Evolutionary conservation across 306 rosid genomes (phyloP).

Genomic region (Canavalia ensiformis): DNA sequence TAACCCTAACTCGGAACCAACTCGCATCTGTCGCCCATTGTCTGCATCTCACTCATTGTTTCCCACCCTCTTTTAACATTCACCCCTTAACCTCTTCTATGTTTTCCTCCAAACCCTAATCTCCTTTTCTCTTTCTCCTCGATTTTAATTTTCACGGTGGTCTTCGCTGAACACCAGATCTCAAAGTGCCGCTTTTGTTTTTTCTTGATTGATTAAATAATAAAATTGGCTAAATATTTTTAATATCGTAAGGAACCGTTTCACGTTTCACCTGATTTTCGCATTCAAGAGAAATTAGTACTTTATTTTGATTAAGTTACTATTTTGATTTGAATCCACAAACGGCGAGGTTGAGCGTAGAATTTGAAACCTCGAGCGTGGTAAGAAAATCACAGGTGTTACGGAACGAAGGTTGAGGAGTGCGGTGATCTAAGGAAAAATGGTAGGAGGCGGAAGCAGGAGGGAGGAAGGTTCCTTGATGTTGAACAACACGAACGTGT

Average conservation of each 20-base stretch:
- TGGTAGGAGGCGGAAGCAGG: slow-evolving; percentile 93
- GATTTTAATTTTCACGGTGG: neutral
- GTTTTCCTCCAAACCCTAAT: slow-evolving; percentile 19
- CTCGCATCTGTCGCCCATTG: neutral
- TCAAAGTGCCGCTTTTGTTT: slow-evolving; percentile 12
- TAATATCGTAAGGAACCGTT: neutral
- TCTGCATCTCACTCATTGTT: slow-evolving; percentile 26
- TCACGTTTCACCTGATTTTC: slow-evolving; percentile 2
- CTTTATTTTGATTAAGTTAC: neutral
- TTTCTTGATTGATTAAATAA: neutral
- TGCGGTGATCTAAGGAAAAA: slow-evolving; percentile 24
- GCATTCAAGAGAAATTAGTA: slow-evolving; percentile 10
- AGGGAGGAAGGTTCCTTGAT: slow-evolving; percentile 88
- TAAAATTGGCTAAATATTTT: neutral
- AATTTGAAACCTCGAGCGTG: neutral
- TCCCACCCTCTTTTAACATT: neutral
- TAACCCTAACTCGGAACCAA: slow-evolving; percentile 46
- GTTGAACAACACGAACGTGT: slow-evolving; percentile 82
- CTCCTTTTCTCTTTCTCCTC: neutral
- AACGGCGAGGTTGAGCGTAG: slow-evolving; percentile 1
- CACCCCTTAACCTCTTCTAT: neutral
- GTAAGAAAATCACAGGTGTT: neutral
- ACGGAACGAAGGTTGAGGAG: neutral
- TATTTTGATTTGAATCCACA: slow-evolving; percentile 23
- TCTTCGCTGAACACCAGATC: slow-evolving; percentile 51